A percentile compares a stretch with the other conserved stretches of the same genome.
These are phyloP conservation scores for Hanseniaspora guilliermondii DNA, from an alignment of 805 yeast genomes.

Conservation along the genomic window DNA sequence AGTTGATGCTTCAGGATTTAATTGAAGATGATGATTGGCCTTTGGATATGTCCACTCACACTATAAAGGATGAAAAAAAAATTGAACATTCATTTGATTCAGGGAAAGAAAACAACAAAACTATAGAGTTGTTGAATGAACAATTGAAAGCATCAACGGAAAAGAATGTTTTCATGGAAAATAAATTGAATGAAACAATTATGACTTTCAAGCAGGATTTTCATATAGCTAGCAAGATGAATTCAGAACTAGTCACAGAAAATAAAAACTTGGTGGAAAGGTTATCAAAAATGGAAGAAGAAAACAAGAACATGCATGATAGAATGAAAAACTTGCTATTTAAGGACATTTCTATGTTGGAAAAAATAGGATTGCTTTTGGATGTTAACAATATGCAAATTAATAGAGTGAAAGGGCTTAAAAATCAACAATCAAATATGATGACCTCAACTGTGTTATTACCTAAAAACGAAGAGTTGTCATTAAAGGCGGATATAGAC, in stretches of 20 bases:
- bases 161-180: background rate
- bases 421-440: slow-evolving; percentile 30
- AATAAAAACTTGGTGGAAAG: slow-evolving; percentile 13
- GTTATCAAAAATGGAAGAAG: slow-evolving; percentile 24
- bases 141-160: slow-evolving; percentile 4
- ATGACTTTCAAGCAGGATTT: slow-evolving; percentile 6
- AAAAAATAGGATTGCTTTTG: slow-evolving; percentile 59
- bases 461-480: slow-evolving; percentile 28
- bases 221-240: slow-evolving; percentile 5
- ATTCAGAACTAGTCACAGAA: background rate
- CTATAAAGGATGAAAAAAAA: background rate
- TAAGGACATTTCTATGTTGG: slow-evolving; percentile 47
- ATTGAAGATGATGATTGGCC: slow-evolving; percentile 40
- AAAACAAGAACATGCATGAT: slow-evolving; percentile 54
- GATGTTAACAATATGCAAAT: slow-evolving; percentile 33
- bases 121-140: background rate
- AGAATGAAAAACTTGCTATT: slow-evolving; percentile 55
- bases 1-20: slow-evolving; percentile 62
- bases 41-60: slow-evolving; percentile 28
- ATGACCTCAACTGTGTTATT: slow-evolving; percentile 26
- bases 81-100: background rate
- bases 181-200: slow-evolving; percentile 1
- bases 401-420: slow-evolving; percentile 69
- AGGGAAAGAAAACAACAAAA: background rate
- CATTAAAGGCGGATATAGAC: slow-evolving; percentile 23